Conservation (phyloP, 345 rosid genomes). For the Nasturtium officinale region DNA sequence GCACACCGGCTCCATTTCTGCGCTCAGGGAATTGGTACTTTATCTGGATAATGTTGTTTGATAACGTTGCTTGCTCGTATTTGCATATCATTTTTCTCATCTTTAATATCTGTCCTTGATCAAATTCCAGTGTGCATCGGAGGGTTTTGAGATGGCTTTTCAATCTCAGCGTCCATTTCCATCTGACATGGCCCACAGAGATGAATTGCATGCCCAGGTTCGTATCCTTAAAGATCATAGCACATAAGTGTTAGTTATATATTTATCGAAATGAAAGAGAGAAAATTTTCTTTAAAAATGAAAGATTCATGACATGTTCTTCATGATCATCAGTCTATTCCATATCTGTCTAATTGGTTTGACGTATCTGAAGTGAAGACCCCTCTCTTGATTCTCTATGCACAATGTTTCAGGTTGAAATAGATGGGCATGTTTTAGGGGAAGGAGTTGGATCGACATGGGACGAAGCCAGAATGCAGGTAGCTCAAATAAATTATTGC, state of each 20-base stretch:
- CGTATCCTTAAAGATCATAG: conserved; percentile 17
- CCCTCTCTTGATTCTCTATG: conserved; percentile 13
- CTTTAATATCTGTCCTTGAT: conserved; percentile 10
- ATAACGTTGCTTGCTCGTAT: conserved; percentile 14
- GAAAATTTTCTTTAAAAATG: background rate
- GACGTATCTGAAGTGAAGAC: conserved; percentile 13
- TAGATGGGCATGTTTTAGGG: conserved; percentile 88
- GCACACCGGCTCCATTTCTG: conserved; percentile 61
- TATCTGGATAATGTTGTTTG: background rate
- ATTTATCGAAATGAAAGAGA: background rate
- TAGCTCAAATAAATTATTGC: conserved; percentile 32
- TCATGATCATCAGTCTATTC: conserved; percentile 4
- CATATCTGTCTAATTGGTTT: conserved; percentile 9
- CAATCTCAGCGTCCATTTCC: conserved; percentile 56
- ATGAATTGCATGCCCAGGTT: conserved; percentile 90
- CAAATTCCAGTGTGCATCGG: conserved; percentile 69
- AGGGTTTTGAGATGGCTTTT: conserved; percentile 72
- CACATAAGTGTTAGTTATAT: background rate
- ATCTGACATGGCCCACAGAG: conserved; percentile 61
- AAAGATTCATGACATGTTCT: conserved; percentile 16
- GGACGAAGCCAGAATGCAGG: conserved; percentile 97
- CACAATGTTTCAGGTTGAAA: conserved; percentile 67
- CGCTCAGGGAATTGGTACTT: conserved; percentile 82
- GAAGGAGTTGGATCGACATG: conserved; percentile 84
- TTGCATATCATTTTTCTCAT: conserved; percentile 25